Percentiles rank a stretch among this genome's conserved stretches.
These are phyloP conservation scores for Suhomyces emberorum DNA, from an alignment of 805 yeast genomes.

Conservation along the genomic window DNA sequence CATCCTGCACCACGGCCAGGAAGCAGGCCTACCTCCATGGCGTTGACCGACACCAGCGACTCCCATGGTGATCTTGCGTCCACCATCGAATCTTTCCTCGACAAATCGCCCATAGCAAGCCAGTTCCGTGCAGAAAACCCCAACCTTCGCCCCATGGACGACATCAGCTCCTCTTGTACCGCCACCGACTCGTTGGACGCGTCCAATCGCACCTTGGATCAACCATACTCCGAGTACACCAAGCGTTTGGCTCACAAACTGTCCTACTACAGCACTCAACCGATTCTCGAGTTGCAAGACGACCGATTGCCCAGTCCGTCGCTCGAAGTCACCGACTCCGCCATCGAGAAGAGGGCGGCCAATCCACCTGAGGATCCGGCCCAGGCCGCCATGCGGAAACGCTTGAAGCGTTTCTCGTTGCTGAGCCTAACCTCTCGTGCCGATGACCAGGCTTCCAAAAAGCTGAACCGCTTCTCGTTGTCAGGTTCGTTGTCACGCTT, in stretches of 20 bases:
- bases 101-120: constrained; percentile 20
- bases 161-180: constrained; percentile 1
- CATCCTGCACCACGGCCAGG: constrained; percentile 1
- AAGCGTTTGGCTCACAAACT: constrained; percentile 7
- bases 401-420: constrained; percentile 11
- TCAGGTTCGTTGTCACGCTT: constrained; percentile 9
- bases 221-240: constrained; percentile 2
- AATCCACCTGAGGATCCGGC: neutral
- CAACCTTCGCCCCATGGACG: constrained; percentile 20
- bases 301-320: constrained; percentile 14
- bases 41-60: neutral
- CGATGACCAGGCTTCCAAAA: neutral
- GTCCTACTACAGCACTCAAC: constrained; percentile 12
- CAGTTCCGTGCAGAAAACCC: constrained; percentile 24
- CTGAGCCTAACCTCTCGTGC: constrained; percentile 3
- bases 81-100: constrained; percentile 17
- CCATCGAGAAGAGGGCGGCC: neutral
- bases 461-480: constrained; percentile 8
- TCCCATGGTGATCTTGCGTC: neutral
- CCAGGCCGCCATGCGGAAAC: constrained; percentile 2
- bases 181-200: constrained; percentile 1
- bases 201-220: constrained; percentile 8
- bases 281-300: constrained; percentile 4
- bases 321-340: constrained; percentile 5
- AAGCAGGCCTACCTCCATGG: neutral